A percentile compares a stretch with the other conserved stretches of the same genome.
Conservation (phyloP, 192 early-diverging fungal genomes). For the Entomortierella beljakovae region DNA sequence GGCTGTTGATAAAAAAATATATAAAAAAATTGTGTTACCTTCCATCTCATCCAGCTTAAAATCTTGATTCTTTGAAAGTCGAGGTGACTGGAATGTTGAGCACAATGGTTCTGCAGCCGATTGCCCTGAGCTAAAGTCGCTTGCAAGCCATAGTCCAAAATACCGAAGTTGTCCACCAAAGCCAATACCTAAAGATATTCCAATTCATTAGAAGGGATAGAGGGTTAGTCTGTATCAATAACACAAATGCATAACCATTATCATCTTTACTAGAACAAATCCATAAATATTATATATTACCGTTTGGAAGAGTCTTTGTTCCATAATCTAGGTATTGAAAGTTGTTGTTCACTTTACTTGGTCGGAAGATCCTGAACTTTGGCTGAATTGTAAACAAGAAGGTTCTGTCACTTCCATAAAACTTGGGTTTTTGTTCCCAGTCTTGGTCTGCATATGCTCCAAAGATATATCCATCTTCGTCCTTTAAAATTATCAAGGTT, state of each 20-base stretch:
- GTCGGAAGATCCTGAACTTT: slow-evolving; percentile 32
- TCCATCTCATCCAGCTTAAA: slow-evolving; percentile 77
- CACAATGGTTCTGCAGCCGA: slow-evolving; percentile 69
- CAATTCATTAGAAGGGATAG: not conserved
- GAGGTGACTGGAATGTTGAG: slow-evolving; percentile 72
- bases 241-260: not conserved
- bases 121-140: slow-evolving; percentile 69
- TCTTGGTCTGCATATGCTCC: slow-evolving; percentile 75
- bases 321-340: slow-evolving; percentile 83
- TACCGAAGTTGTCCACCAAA: slow-evolving; percentile 82
- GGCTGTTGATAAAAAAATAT: not conserved
- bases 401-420: slow-evolving; percentile 69
- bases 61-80: slow-evolving; percentile 60
- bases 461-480: slow-evolving; percentile 70
- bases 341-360: slow-evolving; percentile 67
- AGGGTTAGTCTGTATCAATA: not conserved
- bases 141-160: slow-evolving; percentile 77
- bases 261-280: too few species aligned
- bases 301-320: slow-evolving; percentile 80
- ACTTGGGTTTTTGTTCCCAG: slow-evolving; percentile 67
- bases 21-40: slow-evolving; percentile 62
- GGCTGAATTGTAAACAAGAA: slow-evolving; percentile 66
- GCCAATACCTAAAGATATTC: slow-evolving; percentile 65
- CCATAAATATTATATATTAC: slow-evolving; percentile 26
- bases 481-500: slow-evolving; percentile 60